Percentiles rank a stretch among this genome's conserved stretches.
Conservation (phyloP, 1,284 basidiomycete species). For the Ceratobasidium sp. region DNA sequence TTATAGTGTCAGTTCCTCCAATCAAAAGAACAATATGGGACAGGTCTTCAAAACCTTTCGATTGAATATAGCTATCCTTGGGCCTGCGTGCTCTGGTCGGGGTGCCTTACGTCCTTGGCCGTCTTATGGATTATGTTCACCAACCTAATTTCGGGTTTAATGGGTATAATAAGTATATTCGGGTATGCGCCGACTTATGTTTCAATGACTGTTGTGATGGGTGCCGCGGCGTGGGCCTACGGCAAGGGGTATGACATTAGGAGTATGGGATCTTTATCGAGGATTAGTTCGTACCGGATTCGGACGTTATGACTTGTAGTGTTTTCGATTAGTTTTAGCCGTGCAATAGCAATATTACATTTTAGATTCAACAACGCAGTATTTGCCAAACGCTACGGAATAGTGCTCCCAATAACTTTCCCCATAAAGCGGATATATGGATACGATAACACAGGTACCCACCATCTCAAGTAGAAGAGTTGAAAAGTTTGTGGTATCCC, state of each 20-base stretch:
- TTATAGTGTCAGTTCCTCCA: slow-evolving; percentile 35
- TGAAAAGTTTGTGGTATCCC: background rate
- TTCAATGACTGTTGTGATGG: background rate
- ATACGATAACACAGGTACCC: too few relatives aligned
- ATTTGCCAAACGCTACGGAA: too few relatives aligned
- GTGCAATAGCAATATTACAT: too few relatives aligned
- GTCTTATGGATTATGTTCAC: slow-evolving; percentile 17
- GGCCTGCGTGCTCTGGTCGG: slow-evolving; percentile 38
- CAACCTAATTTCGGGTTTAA: background rate
- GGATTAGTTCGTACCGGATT: too few relatives aligned
- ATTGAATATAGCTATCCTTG: slow-evolving; percentile 42
- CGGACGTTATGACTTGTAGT: too few relatives aligned
- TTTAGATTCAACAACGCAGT: too few relatives aligned
- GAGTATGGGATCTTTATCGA: too few relatives aligned
- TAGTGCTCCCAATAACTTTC: too few relatives aligned
- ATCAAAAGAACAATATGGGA: slow-evolving; percentile 35
- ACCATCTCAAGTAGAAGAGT: background rate
- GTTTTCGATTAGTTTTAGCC: too few relatives aligned
- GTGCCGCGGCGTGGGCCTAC: slow-evolving; percentile 27
- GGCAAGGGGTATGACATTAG: slow-evolving; percentile 9
- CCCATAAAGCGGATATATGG: too few relatives aligned
- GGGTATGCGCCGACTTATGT: slow-evolving; percentile 15
- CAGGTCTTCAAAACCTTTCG: slow-evolving; percentile 35
- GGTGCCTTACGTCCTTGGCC: slow-evolving; percentile 27
- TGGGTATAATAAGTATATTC: background rate